Conservation (phyloP, 257 asterid species). For the Solanum corneliomulleri region DNA sequence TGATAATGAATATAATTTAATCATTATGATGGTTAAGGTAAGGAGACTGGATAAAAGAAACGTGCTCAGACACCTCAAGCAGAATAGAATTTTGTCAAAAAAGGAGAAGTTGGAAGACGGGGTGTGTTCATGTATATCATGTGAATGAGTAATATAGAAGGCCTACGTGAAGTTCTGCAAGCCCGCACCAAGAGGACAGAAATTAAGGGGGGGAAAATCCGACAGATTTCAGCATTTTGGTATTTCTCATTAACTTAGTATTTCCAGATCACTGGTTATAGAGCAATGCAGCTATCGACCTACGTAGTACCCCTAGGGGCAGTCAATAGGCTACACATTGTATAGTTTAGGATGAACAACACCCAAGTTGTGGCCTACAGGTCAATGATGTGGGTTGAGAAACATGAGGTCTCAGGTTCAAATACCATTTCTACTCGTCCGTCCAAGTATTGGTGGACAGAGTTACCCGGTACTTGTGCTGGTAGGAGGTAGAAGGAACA, state of each 20-base stretch:
- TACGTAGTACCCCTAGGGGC: neutral
- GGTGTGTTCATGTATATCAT: neutral
- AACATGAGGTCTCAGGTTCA: neutral
- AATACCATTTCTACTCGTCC: neutral
- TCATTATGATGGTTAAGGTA: neutral
- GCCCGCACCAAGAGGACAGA: neutral
- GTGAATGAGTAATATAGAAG: neutral
- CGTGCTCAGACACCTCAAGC: neutral
- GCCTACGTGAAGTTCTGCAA: neutral
- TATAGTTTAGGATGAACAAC: neutral
- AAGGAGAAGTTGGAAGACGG: neutral
- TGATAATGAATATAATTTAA: neutral
- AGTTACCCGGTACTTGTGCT: neutral
- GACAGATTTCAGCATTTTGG: neutral
- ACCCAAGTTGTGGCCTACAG: neutral
- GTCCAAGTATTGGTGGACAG: neutral
- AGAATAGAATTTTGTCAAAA: neutral
- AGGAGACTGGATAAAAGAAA: neutral
- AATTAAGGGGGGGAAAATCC: neutral
- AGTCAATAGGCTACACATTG: neutral
- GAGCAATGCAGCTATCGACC: neutral
- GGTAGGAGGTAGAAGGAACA: neutral
- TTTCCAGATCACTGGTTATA: neutral
- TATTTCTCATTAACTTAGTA: neutral
- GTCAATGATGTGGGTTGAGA: neutral